Conservation (phyloP, 441 rosid species). For the Hypseocharis bilobata region DNA sequence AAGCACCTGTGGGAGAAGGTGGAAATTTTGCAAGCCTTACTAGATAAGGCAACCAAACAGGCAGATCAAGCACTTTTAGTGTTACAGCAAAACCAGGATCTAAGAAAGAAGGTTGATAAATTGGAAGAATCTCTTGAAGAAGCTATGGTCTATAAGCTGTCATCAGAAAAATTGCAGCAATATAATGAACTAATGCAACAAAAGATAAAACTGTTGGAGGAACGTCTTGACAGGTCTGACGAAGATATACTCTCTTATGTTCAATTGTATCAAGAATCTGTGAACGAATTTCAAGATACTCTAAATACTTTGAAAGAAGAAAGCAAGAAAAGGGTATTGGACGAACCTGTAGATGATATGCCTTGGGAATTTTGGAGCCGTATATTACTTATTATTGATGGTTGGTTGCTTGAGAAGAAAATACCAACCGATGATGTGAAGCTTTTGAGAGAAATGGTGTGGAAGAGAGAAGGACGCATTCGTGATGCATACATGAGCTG, state of each 20-base stretch:
- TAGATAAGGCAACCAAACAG: conserved; percentile 68
- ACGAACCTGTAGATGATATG: conserved; percentile 68
- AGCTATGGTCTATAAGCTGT: conserved; percentile 59
- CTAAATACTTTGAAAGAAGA: conserved; percentile 66
- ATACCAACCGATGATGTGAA: conserved; percentile 51
- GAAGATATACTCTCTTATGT: conserved; percentile 68
- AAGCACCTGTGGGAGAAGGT: conserved; percentile 63
- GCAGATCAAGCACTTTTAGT: conserved; percentile 75
- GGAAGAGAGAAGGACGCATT: conserved; percentile 65
- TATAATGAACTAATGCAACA: conserved; percentile 75
- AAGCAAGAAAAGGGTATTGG: conserved; percentile 53
- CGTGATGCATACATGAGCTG: conserved; percentile 51
- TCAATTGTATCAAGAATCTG: conserved; percentile 72
- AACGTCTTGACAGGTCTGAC: conserved; percentile 72
- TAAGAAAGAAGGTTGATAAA: conserved; percentile 63
- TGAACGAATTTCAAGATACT: conserved; percentile 74
- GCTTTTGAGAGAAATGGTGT: conserved; percentile 62
- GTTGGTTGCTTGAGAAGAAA: conserved; percentile 89
- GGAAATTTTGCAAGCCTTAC: conserved; percentile 50
- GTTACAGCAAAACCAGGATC: conserved; percentile 77
- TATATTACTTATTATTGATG: conserved; percentile 72
- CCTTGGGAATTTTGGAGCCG: conserved; percentile 87
- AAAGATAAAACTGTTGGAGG: conserved; percentile 72
- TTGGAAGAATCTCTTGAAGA: conserved; percentile 75
- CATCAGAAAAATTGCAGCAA: conserved; percentile 65